A percentile compares a stretch with the other conserved stretches of the same genome.
Evolutionary conservation across 768 basidiomycete genomes (phyloP).

Genomic region (Hygrophorus pudorinus): DNA sequence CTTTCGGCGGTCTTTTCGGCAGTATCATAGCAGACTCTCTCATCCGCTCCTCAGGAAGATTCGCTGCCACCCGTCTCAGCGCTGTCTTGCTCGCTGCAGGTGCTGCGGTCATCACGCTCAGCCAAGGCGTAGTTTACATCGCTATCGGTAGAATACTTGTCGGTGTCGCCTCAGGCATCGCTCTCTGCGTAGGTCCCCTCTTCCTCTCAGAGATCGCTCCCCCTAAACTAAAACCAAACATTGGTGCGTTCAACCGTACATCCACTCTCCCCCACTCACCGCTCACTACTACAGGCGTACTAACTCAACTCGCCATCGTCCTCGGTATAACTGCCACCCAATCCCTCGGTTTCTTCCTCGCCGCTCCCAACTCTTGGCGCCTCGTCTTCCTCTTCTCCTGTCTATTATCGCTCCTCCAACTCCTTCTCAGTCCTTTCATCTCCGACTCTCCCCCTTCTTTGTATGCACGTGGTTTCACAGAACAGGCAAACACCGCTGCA

Average conservation of each 20-base stretch:
- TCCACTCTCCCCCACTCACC: too few relatives aligned
- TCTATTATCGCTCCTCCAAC: slow-evolving; percentile 44
- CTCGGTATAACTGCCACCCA: slow-evolving; percentile 86
- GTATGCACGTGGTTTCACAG: slow-evolving; percentile 33
- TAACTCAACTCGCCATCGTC: slow-evolving; percentile 78
- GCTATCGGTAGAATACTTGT: slow-evolving; percentile 60
- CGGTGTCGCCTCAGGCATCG: slow-evolving; percentile 64
- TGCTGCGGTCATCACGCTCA: slow-evolving; percentile 52
- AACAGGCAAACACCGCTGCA: slow-evolving; percentile 20
- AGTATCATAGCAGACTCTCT: slow-evolving; percentile 56
- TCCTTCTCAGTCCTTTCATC: slow-evolving; percentile 41
- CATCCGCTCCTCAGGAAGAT: slow-evolving; percentile 67
- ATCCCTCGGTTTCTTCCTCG: slow-evolving; percentile 56
- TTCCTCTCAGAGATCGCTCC: slow-evolving; percentile 85
- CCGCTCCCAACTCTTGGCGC: slow-evolving; percentile 66
- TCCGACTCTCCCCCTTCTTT: slow-evolving; percentile 72
- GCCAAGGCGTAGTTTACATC: slow-evolving; percentile 21
- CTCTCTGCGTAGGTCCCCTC: slow-evolving; percentile 72
- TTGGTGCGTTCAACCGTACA: slow-evolving; percentile 53
- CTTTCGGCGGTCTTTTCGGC: slow-evolving; percentile 77
- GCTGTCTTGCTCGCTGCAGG: slow-evolving; percentile 49
- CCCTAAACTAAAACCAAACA: slow-evolving; percentile 56
- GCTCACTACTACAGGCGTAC: slow-evolving; percentile 67
- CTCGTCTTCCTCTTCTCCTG: slow-evolving; percentile 57
- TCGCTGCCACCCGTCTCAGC: slow-evolving; percentile 51